These are phyloP conservation scores for Grifola frondosa DNA, from an alignment of 1,284 basidiomycete genomes.

Conservation along the genomic window DNA sequence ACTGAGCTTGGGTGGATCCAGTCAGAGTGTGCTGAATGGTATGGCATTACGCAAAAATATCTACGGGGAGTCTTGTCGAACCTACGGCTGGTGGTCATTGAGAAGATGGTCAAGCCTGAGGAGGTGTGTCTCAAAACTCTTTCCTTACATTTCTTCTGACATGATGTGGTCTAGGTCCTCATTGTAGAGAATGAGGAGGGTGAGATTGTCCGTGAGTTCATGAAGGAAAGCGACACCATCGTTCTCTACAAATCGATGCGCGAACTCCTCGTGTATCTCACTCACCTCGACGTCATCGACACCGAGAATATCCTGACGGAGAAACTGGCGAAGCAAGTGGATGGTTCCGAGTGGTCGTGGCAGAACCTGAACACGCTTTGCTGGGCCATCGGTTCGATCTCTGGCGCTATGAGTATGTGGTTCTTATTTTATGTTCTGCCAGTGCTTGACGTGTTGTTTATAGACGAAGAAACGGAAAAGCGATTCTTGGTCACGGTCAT, in stretches of 20 bases:
- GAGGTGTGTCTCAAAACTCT: conserved; percentile 60
- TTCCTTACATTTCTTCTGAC: neutral
- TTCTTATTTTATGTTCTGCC: conserved; percentile 4
- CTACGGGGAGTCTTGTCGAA: conserved; percentile 96
- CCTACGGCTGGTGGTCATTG: conserved; percentile 94
- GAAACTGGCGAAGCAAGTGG: conserved; percentile 96
- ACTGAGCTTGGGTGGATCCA: conserved; percentile 77
- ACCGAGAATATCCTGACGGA: conserved; percentile 97
- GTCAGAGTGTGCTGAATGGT: conserved; percentile 68
- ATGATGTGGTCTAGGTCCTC: conserved; percentile 62
- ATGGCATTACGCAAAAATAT: conserved; percentile 90
- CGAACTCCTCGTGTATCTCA: conserved; percentile 95
- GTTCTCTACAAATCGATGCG: conserved; percentile 99
- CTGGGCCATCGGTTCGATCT: conserved; percentile 99
- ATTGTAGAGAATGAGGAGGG: conserved; percentile 99
- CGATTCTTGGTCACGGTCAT: conserved; percentile 99
- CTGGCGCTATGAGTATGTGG: conserved; percentile 96
- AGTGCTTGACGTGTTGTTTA: conserved; percentile 10
- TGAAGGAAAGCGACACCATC: conserved; percentile 99
- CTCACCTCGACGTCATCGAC: conserved; percentile 94
- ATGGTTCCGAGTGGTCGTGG: conserved; percentile 99
- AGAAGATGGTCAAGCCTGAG: conserved; percentile 99
- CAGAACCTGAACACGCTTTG: conserved; percentile 98
- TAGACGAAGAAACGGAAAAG: conserved; percentile 98
- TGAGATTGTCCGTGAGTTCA: conserved; percentile 98